Percentiles rank a stretch among this genome's conserved stretches.
phyloP scores from a whole-genome alignment of 2,329 filamentous ascomycete genomes.

The Aspergillus sp. region DNA sequence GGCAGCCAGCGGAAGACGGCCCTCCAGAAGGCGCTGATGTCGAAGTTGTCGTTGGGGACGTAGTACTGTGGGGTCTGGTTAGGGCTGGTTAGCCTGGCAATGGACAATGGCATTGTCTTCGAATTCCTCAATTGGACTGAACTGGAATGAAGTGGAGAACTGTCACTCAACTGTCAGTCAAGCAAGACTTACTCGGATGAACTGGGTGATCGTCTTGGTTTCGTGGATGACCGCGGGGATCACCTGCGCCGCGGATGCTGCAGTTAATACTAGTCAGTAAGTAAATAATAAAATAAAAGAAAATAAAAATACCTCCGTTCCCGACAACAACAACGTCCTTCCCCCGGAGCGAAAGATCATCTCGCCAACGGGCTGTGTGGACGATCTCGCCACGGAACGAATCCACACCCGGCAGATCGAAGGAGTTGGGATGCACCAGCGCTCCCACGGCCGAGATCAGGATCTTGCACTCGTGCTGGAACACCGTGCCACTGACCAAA shows the following conservation, averaged over 20 bases:
- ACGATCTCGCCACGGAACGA: slow-evolving; percentile 11
- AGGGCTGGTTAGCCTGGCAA: not conserved
- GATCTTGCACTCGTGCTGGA: slow-evolving; percentile 11
- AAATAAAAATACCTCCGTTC: slow-evolving; percentile 5
- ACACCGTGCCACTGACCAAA: slow-evolving; percentile 2
- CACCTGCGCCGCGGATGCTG: slow-evolving; percentile 8
- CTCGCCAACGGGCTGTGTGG: slow-evolving; percentile 12
- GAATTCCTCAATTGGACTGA: no score
- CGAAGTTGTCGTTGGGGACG: slow-evolving; percentile 5
- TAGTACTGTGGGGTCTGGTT: slow-evolving; percentile 12
- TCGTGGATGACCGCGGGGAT: slow-evolving; percentile 7
- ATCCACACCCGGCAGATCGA: slow-evolving; percentile 5
- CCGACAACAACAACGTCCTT: slow-evolving; percentile 14
- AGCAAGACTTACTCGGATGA: slow-evolving; percentile 7
- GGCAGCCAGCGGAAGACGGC: slow-evolving; percentile 9
- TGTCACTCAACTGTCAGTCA: not conserved
- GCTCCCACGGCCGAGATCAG: slow-evolving; percentile 12
- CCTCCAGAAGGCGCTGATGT: slow-evolving; percentile 7
- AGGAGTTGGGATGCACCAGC: slow-evolving; percentile 5
- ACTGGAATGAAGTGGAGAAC: not conserved
- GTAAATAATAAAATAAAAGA: not conserved
- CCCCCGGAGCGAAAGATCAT: slow-evolving; percentile 5
- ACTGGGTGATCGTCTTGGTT: slow-evolving; percentile 10
- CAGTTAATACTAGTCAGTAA: no score
- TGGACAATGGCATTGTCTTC: no score